phyloP scores from a whole-genome alignment of 2,329 filamentous ascomycete species.

The Fusarium azukiicola region DNA sequence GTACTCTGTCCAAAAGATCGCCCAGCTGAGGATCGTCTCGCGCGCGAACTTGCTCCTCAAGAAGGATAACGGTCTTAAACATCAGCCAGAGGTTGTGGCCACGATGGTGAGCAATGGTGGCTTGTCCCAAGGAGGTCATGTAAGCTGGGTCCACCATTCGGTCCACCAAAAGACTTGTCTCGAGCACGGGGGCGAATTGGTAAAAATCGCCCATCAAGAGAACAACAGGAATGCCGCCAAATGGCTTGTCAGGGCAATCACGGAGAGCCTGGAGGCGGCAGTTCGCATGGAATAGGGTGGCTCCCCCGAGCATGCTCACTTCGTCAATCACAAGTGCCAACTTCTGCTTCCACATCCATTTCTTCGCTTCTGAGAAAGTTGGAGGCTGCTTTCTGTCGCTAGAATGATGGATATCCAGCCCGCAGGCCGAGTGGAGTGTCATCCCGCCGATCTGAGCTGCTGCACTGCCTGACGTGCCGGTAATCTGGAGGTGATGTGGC shows the following conservation, averaged over 20 bases:
- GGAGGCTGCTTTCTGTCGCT: constrained; percentile 3
- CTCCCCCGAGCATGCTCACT: constrained; percentile 32
- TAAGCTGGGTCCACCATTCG: constrained; percentile 22
- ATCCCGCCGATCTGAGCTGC: constrained; percentile 22
- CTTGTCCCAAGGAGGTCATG: constrained; percentile 16
- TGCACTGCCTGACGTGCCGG: constrained; percentile 22
- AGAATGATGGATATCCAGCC: constrained; percentile 8
- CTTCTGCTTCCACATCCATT: constrained; percentile 37
- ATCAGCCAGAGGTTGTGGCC: constrained; percentile 28
- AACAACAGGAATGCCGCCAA: constrained; percentile 33
- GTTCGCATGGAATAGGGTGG: constrained; percentile 28
- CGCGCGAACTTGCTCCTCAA: constrained; percentile 33
- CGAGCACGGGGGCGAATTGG: constrained; percentile 27
- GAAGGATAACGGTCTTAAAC: constrained; percentile 36
- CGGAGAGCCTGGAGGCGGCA: constrained; percentile 26
- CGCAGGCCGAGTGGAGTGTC: constrained; percentile 13
- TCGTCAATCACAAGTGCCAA: constrained; percentile 33
- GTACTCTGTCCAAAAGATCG: constrained; percentile 36
- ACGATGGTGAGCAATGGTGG: constrained; percentile 30
- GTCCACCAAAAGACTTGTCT: constrained; percentile 34
- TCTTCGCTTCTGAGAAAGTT: constrained; percentile 29
- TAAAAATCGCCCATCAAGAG: constrained; percentile 40
- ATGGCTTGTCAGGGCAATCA: constrained; percentile 29
- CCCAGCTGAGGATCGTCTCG: constrained; percentile 32
- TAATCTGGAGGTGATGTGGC: constrained; percentile 21